phyloP scores from a whole-genome alignment of 495 filamentous ascomycete genomes.

The Penicillium soppii region DNA sequence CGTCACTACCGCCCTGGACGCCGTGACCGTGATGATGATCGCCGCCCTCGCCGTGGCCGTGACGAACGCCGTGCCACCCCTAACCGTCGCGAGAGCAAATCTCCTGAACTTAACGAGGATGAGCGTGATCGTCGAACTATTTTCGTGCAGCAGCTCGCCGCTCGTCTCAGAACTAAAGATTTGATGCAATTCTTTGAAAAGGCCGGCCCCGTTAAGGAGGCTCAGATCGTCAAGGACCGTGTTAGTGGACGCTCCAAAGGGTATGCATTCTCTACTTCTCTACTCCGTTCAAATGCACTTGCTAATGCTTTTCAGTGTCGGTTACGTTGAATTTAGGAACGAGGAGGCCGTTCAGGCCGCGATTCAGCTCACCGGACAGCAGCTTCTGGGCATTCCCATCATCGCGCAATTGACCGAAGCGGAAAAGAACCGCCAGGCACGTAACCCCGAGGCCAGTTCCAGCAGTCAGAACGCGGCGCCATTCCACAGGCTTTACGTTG shows the following conservation, averaged over 20 bases:
- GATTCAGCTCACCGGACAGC: constrained; percentile 98
- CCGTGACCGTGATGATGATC: constrained; percentile 25
- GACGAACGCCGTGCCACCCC: constrained; percentile 56
- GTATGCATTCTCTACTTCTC: constrained; percentile 50
- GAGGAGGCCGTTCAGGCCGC: constrained; percentile 92
- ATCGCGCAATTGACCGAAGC: constrained; percentile 98
- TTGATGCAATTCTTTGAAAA: constrained; percentile 95
- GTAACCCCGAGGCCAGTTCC: constrained; percentile 69
- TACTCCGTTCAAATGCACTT: constrained; percentile 5
- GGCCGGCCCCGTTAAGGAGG: constrained; percentile 93
- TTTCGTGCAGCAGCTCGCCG: constrained; percentile 96
- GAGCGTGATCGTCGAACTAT: constrained; percentile 96
- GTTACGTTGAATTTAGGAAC: constrained; percentile 98
- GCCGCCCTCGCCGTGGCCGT: constrained; percentile 48
- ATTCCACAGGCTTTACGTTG: constrained; percentile 98
- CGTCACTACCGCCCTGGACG: constrained; percentile 72
- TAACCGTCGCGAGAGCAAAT: constrained; percentile 51
- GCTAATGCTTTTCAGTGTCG: constrained; percentile 63
- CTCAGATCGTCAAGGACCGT: constrained; percentile 98
- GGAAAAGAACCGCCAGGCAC: constrained; percentile 98
- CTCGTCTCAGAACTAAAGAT: constrained; percentile 87
- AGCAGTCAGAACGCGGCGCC: constrained; percentile 73
- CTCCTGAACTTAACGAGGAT: constrained; percentile 78
- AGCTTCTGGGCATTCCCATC: constrained; percentile 96
- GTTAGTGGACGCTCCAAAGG: constrained; percentile 97